Percentiles rank a stretch among this genome's conserved stretches.
Evolutionary conservation across 345 rosid species (phyloP).

Genomic region (Physaria fendleri): DNA sequence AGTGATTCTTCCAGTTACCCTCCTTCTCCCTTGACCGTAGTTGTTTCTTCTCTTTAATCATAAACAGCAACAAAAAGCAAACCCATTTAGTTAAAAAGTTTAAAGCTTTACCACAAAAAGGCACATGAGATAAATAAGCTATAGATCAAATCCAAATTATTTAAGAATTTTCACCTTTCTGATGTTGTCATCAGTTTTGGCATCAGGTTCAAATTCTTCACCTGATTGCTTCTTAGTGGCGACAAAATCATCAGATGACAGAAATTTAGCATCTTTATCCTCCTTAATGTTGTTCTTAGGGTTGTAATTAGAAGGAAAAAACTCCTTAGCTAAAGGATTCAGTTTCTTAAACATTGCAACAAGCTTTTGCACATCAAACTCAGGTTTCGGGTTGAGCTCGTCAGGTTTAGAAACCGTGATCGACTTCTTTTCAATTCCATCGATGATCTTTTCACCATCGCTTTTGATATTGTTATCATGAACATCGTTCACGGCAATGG

Average conservation of each 20-base stretch:
- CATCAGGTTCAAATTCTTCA: constrained; percentile 27
- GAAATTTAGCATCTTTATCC: constrained; percentile 19
- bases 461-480: constrained; percentile 28
- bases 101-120: neutral
- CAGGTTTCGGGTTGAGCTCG: constrained; percentile 47
- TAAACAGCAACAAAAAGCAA: neutral
- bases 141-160: neutral
- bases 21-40: constrained; percentile 49
- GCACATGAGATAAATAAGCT: neutral
- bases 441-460: constrained; percentile 15
- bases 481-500: constrained; percentile 34
- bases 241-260: constrained; percentile 32
- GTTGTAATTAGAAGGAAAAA: constrained; percentile 55
- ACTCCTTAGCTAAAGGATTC: constrained; percentile 84
- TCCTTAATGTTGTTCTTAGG: constrained; percentile 27
- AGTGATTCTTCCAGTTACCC: constrained; percentile 53
- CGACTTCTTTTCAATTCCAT: constrained; percentile 16
- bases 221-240: constrained; percentile 24
- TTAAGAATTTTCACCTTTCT: constrained; percentile 1
- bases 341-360: constrained; percentile 79
- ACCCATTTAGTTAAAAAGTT: neutral
- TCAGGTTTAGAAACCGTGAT: constrained; percentile 40
- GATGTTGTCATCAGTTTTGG: constrained; percentile 22
- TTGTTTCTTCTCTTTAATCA: constrained; percentile 53
- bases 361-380: constrained; percentile 59